phyloP scores from a whole-genome alignment of 108 stramenopile genomes.

The Stephanodiscus triporus region DNA sequence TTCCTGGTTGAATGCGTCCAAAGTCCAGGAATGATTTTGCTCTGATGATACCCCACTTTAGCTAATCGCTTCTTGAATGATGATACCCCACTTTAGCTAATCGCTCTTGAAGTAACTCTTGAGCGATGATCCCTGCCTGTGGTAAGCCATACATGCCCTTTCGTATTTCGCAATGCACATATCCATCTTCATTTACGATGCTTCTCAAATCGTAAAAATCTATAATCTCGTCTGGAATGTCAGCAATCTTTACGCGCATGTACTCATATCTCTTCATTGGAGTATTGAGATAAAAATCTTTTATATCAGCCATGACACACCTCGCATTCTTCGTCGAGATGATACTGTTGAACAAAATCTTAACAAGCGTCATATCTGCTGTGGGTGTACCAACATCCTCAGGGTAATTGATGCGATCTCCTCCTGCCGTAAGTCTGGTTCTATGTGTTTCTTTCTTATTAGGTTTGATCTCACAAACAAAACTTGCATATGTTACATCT shows the following conservation, averaged over 20 bases:
- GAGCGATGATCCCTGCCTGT: too few species aligned
- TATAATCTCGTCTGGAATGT: slow-evolving; percentile 43
- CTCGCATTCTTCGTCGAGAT: too few species aligned
- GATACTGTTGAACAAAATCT: too few species aligned
- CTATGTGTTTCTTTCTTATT: slow-evolving; percentile 36
- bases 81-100: too few species aligned
- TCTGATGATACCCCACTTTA: too few species aligned
- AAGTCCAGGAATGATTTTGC: too few species aligned
- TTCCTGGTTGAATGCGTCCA: too few species aligned
- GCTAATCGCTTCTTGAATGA: too few species aligned
- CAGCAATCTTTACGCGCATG: slow-evolving; percentile 30
- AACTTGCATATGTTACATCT: not conserved
- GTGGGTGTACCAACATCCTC: slow-evolving; percentile 37
- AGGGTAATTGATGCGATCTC: slow-evolving; percentile 40
- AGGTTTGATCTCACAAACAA: not conserved
- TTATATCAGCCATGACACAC: slow-evolving; percentile 24
- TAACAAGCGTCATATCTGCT: not conserved
- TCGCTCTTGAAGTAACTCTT: too few species aligned
- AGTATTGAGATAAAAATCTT: not conserved
- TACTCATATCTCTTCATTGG: not conserved
- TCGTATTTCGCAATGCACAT: slow-evolving; percentile 22
- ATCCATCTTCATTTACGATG: too few species aligned
- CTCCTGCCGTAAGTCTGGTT: slow-evolving; percentile 20
- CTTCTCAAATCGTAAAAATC: slow-evolving; percentile 29
- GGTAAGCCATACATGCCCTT: slow-evolving; percentile 57